Percentiles rank a stretch among this genome's conserved stretches.
Evolutionary conservation across 208 protist species (phyloP).

Genomic region (Naegleria fowleri): DNA sequence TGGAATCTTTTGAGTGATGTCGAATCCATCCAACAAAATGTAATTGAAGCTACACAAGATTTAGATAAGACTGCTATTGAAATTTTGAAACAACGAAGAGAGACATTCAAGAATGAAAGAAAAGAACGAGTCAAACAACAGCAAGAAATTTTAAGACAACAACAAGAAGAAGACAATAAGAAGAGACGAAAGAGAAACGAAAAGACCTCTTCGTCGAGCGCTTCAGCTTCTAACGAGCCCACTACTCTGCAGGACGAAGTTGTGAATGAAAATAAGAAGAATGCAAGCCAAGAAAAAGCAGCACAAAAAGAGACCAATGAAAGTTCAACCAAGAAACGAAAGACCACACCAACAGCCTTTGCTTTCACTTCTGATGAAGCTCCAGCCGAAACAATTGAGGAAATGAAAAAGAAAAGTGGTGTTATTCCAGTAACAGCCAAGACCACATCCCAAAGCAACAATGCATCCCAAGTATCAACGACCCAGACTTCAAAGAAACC

Average conservation of each 20-base stretch:
- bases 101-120: background rate
- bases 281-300: background rate
- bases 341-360: background rate
- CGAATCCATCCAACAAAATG: background rate
- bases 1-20: background rate
- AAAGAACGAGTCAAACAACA: background rate
- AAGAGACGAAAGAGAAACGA: background rate
- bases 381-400: background rate
- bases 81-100: background rate
- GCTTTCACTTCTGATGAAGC: background rate
- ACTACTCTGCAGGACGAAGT: background rate
- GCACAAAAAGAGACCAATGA: background rate
- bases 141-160: background rate
- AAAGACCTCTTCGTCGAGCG: background rate
- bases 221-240: background rate
- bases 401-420: background rate
- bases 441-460: background rate
- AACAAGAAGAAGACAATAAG: background rate
- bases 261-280: background rate
- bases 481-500: too few relatives aligned
- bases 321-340: background rate
- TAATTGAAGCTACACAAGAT: background rate
- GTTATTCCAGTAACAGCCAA: background rate
- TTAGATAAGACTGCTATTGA: background rate
- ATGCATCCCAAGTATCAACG: too few relatives aligned